Evolutionary conservation across 2,329 filamentous ascomycete species (phyloP).

Genomic region (Phialemoniopsis sp.): DNA sequence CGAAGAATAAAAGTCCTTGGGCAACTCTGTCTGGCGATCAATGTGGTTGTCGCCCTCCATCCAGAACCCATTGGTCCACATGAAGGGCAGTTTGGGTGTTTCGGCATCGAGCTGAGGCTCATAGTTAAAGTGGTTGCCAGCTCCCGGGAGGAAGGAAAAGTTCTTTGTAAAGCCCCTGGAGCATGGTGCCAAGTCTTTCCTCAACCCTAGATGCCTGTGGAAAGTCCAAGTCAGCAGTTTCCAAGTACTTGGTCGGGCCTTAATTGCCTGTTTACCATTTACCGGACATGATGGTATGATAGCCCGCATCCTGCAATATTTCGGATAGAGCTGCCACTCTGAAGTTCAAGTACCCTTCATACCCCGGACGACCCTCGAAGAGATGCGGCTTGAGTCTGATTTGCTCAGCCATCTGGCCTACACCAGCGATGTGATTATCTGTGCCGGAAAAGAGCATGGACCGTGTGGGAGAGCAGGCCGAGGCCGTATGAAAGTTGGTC

Average conservation of each 20-base stretch:
- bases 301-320: slow-evolving; percentile 52
- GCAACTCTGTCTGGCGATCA: slow-evolving; percentile 26
- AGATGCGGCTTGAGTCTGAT: not conserved
- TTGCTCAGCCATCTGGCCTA: slow-evolving; percentile 45
- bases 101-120: slow-evolving; percentile 38
- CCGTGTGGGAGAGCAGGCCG: slow-evolving; percentile 60
- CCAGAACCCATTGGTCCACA: slow-evolving; percentile 31
- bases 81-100: slow-evolving; percentile 32
- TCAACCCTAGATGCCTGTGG: slow-evolving; percentile 53
- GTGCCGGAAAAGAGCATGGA: slow-evolving; percentile 66
- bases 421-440: slow-evolving; percentile 54
- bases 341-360: slow-evolving; percentile 61
- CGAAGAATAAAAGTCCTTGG: slow-evolving; percentile 48
- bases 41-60: slow-evolving; percentile 29
- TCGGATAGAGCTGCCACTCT: slow-evolving; percentile 55
- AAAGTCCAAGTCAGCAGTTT: no score
- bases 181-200: slow-evolving; percentile 34
- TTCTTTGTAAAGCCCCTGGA: slow-evolving; percentile 52
- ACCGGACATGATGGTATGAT: slow-evolving; percentile 56
- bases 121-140: slow-evolving; percentile 50
- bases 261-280: no score
- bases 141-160: slow-evolving; percentile 57
- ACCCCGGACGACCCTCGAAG: slow-evolving; percentile 43
- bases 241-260: no score
- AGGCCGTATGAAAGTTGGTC: slow-evolving; percentile 55